Evolutionary conservation across 2,329 filamentous ascomycete species (phyloP).

Genomic region (Ilyonectria mors-panacis): DNA sequence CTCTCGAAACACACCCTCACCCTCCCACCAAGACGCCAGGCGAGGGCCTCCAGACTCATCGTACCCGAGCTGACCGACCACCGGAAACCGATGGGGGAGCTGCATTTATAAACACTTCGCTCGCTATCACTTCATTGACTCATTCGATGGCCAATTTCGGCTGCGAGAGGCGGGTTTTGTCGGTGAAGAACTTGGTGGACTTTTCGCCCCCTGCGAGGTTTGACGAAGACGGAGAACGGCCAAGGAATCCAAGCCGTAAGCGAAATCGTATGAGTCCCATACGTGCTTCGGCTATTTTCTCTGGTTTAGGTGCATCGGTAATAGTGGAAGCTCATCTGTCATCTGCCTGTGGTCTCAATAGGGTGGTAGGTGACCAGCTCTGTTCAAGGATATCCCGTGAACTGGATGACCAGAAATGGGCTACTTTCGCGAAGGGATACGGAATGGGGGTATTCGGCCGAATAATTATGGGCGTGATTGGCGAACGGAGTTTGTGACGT

Average conservation of each 20-base stretch:
- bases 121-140: not conserved
- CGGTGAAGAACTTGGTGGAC: not conserved
- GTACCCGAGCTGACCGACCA: not conserved
- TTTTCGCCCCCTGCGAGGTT: not conserved
- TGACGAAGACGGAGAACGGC: not conserved
- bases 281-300: not conserved
- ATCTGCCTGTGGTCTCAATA: not conserved
- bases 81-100: not conserved
- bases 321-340: not conserved
- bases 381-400: not conserved
- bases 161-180: not conserved
- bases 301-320: not conserved
- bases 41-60: not conserved
- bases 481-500: constrained; percentile 2
- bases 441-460: not conserved
- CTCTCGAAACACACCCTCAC: not conserved
- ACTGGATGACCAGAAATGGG: not conserved
- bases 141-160: not conserved
- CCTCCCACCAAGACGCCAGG: not conserved
- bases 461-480: not conserved
- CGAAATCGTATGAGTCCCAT: not conserved
- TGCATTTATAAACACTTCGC: constrained; percentile 5
- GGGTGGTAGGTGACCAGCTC: not conserved
- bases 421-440: not conserved
- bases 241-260: not conserved